phyloP scores from a whole-genome alignment of 345 rosid genomes.

The Aethionema arabicum region DNA sequence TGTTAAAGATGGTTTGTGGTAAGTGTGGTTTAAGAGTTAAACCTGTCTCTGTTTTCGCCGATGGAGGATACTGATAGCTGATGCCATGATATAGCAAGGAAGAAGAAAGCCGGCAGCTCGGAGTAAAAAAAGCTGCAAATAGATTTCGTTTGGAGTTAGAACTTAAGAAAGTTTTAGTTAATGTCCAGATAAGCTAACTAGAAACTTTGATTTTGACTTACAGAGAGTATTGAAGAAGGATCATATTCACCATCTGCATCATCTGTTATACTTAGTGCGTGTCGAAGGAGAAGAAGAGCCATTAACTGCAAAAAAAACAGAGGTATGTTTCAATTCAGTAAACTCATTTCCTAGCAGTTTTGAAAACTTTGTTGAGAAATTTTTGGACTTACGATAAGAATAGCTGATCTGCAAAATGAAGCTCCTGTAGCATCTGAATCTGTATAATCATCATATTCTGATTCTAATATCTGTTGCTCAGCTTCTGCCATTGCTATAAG shows the following conservation, averaged over 20 bases:
- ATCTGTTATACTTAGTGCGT: conserved; percentile 67
- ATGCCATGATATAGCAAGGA: conserved; percentile 98
- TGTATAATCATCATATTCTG: conserved; percentile 82
- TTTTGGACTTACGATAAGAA: conserved; percentile 61
- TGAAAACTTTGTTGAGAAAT: conserved; percentile 6
- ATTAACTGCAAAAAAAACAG: conserved; percentile 50
- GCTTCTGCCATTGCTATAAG: conserved; percentile 88
- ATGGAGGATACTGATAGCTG: conserved; percentile 91
- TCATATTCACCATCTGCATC: conserved; percentile 70
- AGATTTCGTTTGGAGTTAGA: conserved; percentile 8
- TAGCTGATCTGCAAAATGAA: conserved; percentile 89
- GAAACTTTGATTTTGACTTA: conserved; percentile 42
- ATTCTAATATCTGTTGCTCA: conserved; percentile 80
- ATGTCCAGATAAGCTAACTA: background rate
- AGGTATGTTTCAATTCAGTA: background rate
- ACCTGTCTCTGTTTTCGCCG: conserved; percentile 93
- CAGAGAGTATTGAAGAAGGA: conserved; percentile 70
- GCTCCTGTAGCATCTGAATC: conserved; percentile 79
- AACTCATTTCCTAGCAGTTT: background rate
- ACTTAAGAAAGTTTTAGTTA: background rate
- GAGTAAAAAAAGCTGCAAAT: conserved; percentile 41
- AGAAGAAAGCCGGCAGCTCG: conserved; percentile 81
- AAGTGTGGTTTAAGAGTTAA: background rate
- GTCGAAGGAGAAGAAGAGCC: conserved; percentile 80
- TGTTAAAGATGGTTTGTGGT: background rate